A percentile compares a stretch with the other conserved stretches of the same genome.
Conservation (phyloP, 1,284 basidiomycete species). For the Thelephora terrestris region DNA sequence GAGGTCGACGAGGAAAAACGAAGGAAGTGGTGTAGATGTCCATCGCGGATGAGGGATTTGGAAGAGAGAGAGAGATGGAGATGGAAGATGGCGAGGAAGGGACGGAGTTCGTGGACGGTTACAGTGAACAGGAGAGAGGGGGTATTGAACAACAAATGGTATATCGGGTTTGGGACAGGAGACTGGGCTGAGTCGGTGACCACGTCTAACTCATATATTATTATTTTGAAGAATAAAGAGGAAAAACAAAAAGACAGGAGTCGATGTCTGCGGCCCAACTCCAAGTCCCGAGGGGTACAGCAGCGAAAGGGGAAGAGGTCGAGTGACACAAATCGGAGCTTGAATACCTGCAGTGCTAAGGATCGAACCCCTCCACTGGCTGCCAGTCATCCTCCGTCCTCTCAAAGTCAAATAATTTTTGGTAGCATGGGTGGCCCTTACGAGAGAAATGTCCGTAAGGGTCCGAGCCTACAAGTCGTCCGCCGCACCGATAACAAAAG, state of each 20-base stretch:
- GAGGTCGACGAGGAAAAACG: slow-evolving; percentile 72
- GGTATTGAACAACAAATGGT: slow-evolving; percentile 20
- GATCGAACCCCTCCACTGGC: slow-evolving; percentile 36
- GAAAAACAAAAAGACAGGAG: slow-evolving; percentile 14
- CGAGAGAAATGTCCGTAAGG: slow-evolving; percentile 67
- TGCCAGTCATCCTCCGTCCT: slow-evolving; percentile 41
- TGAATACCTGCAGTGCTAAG: slow-evolving; percentile 1
- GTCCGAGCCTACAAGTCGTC: slow-evolving; percentile 34
- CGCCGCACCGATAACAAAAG: slow-evolving; percentile 72
- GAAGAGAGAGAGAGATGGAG: slow-evolving; percentile 9
- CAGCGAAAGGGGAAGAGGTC: not conserved
- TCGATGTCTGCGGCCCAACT: slow-evolving; percentile 3
- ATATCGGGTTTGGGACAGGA: slow-evolving; percentile 17
- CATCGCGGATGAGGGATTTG: slow-evolving; percentile 38
- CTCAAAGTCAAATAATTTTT: slow-evolving; percentile 54
- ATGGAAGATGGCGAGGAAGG: slow-evolving; percentile 18
- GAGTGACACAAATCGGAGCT: slow-evolving; percentile 9
- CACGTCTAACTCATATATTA: not conserved
- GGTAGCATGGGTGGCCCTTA: slow-evolving; percentile 44
- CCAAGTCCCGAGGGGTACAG: too few species aligned
- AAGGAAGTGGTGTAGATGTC: slow-evolving; percentile 91
- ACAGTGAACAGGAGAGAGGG: slow-evolving; percentile 1
- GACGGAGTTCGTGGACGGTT: too few species aligned
- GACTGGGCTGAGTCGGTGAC: slow-evolving; percentile 12
- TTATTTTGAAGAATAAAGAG: slow-evolving; percentile 10